phyloP scores from a whole-genome alignment of 768 basidiomycete genomes.

The Xanthoconium purpureum region DNA sequence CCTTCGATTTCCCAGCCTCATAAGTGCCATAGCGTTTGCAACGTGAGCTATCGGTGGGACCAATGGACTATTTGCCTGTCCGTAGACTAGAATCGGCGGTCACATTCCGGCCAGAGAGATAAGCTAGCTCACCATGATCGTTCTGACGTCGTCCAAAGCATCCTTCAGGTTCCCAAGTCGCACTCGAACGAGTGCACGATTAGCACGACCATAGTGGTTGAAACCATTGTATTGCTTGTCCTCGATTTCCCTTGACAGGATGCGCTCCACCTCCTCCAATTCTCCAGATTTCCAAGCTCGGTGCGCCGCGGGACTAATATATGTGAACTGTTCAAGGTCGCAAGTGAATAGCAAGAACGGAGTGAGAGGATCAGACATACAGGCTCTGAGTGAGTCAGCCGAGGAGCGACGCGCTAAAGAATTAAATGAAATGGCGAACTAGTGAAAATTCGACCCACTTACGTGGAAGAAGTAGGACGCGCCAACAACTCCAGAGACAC shows the following conservation, averaged over 20 bases:
- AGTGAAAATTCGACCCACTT: neutral
- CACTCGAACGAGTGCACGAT: conserved; percentile 17
- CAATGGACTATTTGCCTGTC: neutral
- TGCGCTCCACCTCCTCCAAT: conserved; percentile 2
- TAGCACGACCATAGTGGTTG: conserved; percentile 5
- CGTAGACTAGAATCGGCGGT: neutral
- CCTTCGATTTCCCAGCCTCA: neutral
- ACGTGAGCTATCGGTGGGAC: conserved; percentile 1
- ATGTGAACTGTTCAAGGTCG: conserved; percentile 9
- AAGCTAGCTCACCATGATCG: neutral
- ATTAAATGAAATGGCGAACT: neutral
- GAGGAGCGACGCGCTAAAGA: conserved; percentile 5
- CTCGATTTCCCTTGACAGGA: conserved; percentile 11
- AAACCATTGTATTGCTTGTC: neutral
- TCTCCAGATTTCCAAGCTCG: conserved; percentile 8
- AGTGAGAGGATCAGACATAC: neutral
- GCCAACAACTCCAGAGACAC: neutral
- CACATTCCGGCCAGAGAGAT: neutral
- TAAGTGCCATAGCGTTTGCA: conserved; percentile 1
- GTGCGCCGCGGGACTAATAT: conserved; percentile 1
- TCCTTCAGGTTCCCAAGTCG: neutral
- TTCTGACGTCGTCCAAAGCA: conserved; percentile 8
- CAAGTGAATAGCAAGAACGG: too few relatives aligned
- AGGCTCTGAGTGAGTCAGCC: neutral
- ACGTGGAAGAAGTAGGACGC: neutral